Base-by-base conservation (phyloP, 148 eudicot genomes). In the Arctostaphylos glauca region DNA sequence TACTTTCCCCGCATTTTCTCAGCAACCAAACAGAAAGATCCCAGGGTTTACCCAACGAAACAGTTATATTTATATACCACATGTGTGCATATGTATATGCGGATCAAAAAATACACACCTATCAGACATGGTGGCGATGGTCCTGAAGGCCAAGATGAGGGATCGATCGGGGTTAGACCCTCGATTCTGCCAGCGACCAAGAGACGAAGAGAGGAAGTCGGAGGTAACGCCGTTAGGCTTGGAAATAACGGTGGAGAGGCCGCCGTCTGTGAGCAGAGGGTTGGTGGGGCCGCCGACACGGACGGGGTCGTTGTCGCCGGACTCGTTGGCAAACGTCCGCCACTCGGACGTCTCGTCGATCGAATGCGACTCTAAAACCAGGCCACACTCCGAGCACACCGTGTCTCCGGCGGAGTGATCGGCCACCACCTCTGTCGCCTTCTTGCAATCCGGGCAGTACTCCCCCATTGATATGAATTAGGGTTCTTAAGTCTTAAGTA, bases 311-410 rank as follows among this genome's bases (percentile, higher is more conserved):
- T 90, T 92, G 52, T 95, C 95, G 31, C 89, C 90, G 0, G 93
- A 92, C 80, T 93, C 97, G 55, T 94, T 91, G 9, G 97, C 97
- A 82, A 93, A 96, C 0, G 92, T 94, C 18, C 98, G 67, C 98
- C 98, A 94, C 88, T 96, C 98, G 21, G 96, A 94, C 0, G 94
- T 94, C 84, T 95, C 98, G n/a, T 95, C 98, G 50, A 95, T 95
- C 2, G 96, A 94, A 84, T 92, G 96, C 0, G 98, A 92, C 70
- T 95, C 98, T 23, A 94, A 82, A 2, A 95, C 98, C 19, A 94
- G 90, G 0, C 98, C 98, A 58, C 98, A 95, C 85, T 95, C 98
- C 7, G 94, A 92, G 84, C 98, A 95, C 16, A 94, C 94, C 9
- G 95, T 91, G 81, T 94, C 98, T 0, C 98, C 98, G 15, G 98